Percentiles rank a stretch among this genome's conserved stretches.
These are phyloP conservation scores for Botrytis elliptica DNA, from an alignment of 2,329 filamentous ascomycete genomes.

Conservation along the genomic window DNA sequence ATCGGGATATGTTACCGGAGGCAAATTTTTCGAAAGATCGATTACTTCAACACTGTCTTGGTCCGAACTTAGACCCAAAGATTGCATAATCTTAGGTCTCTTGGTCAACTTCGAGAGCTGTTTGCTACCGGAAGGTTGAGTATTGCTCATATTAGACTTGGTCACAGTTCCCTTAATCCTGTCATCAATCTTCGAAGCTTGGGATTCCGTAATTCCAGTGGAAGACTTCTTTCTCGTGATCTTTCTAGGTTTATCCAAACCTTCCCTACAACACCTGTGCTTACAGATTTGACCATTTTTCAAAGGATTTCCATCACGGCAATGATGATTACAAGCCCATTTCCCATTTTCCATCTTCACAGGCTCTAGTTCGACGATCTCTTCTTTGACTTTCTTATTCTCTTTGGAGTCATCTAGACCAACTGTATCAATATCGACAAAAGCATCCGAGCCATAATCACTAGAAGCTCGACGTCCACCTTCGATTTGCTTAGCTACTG, in stretches of 20 bases:
- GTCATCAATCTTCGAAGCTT: background rate
- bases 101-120: background rate
- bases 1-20: conserved; percentile 27
- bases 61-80: background rate
- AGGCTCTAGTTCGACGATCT: conserved; percentile 41
- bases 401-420: background rate
- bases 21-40: conserved; percentile 31
- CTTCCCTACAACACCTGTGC: conserved; percentile 71
- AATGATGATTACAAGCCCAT: conserved; percentile 72
- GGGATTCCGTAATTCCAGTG: background rate
- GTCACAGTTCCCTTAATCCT: background rate
- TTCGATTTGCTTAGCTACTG: conserved; percentile 36
- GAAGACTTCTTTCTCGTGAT: conserved; percentile 25
- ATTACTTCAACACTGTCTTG: conserved; percentile 33
- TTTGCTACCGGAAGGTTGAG: background rate
- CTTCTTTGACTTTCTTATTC: background rate
- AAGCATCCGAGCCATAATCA: conserved; percentile 45
- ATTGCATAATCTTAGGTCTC: background rate
- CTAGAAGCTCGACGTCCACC: conserved; percentile 21
- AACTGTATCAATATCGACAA: conserved; percentile 53
- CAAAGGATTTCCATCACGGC: conserved; percentile 45
- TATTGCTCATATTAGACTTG: background rate
- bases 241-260: conserved; percentile 58
- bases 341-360: conserved; percentile 64
- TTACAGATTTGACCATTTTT: conserved; percentile 54